Conservation (phyloP, 345 rosid genomes). For the Boechera stricta region DNA sequence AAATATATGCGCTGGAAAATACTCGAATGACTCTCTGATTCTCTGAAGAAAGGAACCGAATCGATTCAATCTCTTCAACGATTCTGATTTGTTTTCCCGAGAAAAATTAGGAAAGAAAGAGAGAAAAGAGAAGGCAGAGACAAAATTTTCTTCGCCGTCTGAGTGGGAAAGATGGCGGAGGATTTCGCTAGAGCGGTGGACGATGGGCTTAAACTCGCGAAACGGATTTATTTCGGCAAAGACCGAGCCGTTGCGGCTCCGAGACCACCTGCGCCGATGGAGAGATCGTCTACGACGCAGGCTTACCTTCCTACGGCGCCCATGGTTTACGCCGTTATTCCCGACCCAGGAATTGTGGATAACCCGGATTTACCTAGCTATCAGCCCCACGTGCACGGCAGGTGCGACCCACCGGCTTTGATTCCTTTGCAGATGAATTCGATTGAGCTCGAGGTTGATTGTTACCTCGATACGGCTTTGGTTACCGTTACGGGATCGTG, state of each 20-base stretch:
- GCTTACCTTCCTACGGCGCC: conserved; percentile 70
- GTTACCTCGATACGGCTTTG: conserved; percentile 66
- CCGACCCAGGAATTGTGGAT: conserved; percentile 82
- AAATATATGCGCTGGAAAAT: conserved; percentile 33
- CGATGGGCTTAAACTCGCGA: conserved; percentile 80
- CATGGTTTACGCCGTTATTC: conserved; percentile 83
- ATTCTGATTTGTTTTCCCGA: conserved; percentile 20
- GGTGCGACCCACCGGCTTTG: conserved; percentile 89
- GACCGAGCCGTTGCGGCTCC: conserved; percentile 80
- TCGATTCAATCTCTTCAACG: conserved; percentile 34
- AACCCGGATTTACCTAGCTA: conserved; percentile 95
- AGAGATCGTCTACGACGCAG: conserved; percentile 47
- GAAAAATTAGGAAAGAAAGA: not conserved
- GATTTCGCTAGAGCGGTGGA: conserved; percentile 80
- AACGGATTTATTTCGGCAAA: conserved; percentile 78
- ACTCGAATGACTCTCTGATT: conserved; percentile 34
- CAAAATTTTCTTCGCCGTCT: conserved; percentile 38
- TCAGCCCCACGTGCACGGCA: conserved; percentile 95
- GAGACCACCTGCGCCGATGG: conserved; percentile 62
- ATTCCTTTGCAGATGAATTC: conserved; percentile 88
- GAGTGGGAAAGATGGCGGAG: conserved; percentile 58
- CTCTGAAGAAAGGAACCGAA: conserved; percentile 29
- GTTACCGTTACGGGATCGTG: conserved; percentile 68
- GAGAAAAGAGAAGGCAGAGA: not conserved
- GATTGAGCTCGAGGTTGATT: conserved; percentile 65